These are phyloP conservation scores for Scytalidium sp. DNA, from an alignment of 2,329 filamentous ascomycete species.

Conservation along the genomic window DNA sequence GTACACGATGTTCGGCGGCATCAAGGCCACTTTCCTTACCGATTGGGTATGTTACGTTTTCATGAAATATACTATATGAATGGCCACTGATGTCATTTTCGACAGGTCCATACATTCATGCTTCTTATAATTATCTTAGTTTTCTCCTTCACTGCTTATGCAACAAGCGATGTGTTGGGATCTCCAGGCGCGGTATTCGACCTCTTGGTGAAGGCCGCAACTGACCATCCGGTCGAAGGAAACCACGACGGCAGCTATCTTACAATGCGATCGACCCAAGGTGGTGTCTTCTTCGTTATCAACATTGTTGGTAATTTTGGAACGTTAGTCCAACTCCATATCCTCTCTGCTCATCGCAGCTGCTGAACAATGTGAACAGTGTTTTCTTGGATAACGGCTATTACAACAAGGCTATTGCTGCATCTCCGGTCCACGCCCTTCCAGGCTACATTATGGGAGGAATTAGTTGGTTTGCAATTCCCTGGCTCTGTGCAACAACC, in stretches of 20 bases:
- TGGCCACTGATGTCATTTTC: constrained; percentile 50
- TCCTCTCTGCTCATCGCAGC: constrained; percentile 39
- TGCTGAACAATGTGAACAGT: constrained; percentile 9
- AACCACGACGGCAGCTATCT: constrained; percentile 81
- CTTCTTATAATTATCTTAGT: constrained; percentile 82
- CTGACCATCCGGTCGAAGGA: constrained; percentile 70
- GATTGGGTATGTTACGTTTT: constrained; percentile 18
- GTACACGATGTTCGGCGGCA: constrained; percentile 75
- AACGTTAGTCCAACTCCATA: constrained; percentile 20
- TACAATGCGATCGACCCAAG: constrained; percentile 79
- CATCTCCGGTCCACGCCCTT: constrained; percentile 78
- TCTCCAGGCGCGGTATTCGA: constrained; percentile 78
- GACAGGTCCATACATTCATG: constrained; percentile 73
- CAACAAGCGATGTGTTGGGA: constrained; percentile 68
- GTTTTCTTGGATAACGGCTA: constrained; percentile 88
- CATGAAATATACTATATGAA: neutral
- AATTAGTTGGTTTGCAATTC: constrained; percentile 88
- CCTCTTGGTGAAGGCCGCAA: constrained; percentile 65
- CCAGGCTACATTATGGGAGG: constrained; percentile 83
- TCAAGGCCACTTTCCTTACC: constrained; percentile 85
- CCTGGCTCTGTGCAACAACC: constrained; percentile 84
- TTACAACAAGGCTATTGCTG: constrained; percentile 92
- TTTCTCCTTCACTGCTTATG: constrained; percentile 80
- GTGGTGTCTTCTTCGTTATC: constrained; percentile 87
- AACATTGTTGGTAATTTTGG: constrained; percentile 84